Percentiles rank a stretch among this genome's conserved stretches.
Evolutionary conservation across 78 protist species (phyloP).

Genomic region (Planoprotostelium fungivorum): DNA sequence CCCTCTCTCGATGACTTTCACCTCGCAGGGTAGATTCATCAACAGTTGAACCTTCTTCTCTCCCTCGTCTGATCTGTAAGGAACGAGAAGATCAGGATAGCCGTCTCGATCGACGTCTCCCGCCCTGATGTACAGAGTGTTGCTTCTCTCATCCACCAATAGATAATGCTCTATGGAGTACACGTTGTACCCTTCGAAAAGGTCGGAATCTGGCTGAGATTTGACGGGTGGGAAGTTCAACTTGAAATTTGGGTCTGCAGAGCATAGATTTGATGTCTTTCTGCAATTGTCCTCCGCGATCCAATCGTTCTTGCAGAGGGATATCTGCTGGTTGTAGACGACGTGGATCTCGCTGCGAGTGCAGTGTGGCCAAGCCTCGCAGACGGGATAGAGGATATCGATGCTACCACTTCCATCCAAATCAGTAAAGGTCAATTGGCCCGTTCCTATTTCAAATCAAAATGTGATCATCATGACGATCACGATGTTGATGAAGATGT

Average conservation of each 20-base stretch:
- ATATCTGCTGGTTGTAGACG: slow-evolving; percentile 42
- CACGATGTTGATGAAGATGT: not conserved
- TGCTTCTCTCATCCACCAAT: not conserved
- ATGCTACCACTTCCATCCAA: slow-evolving; percentile 58
- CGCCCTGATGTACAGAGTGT: slow-evolving; percentile 6
- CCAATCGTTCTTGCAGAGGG: slow-evolving; percentile 41
- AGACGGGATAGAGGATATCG: slow-evolving; percentile 65
- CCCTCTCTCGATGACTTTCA: not conserved
- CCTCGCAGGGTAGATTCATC: not conserved
- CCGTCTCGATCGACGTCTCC: slow-evolving; percentile 71
- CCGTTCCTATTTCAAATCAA: not conserved
- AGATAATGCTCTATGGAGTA: too few relatives aligned
- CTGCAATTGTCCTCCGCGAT: slow-evolving; percentile 20
- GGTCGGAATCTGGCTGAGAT: not conserved
- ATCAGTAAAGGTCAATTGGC: not conserved
- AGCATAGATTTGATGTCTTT: slow-evolving; percentile 31
- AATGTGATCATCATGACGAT: too few relatives aligned
- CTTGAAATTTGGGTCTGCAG: slow-evolving; percentile 19
- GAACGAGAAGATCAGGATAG: slow-evolving; percentile 58
- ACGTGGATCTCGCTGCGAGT: slow-evolving; percentile 26
- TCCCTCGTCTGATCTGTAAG: not conserved
- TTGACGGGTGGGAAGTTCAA: not conserved
- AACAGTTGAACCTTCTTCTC: not conserved
- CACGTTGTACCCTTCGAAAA: not conserved
- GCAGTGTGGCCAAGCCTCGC: slow-evolving; percentile 11